Conservation (phyloP, 306 rosid species). For the Prunus davidiana region DNA sequence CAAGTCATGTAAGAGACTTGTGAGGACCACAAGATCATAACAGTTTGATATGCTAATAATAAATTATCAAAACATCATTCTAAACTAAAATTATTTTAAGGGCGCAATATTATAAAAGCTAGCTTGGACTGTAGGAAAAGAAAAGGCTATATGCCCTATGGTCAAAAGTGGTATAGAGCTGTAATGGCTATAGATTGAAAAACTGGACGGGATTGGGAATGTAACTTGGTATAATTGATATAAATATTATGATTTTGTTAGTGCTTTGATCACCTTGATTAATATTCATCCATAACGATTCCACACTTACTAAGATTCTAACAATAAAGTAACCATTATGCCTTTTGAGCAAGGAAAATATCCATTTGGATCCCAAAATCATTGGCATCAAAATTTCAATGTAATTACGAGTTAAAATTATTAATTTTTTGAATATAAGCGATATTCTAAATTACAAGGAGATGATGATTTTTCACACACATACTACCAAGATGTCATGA, state of each 20-base stretch:
- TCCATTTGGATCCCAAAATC: too few species aligned
- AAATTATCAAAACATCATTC: constrained; percentile 40
- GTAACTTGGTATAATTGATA: not conserved
- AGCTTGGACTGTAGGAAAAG: constrained; percentile 55
- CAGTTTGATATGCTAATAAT: constrained; percentile 62
- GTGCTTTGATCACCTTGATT: not conserved
- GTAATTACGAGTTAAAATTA: too few species aligned
- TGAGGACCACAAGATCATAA: constrained; percentile 78
- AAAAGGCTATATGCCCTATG: constrained; percentile 60
- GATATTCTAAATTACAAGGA: too few species aligned
- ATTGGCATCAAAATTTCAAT: too few species aligned
- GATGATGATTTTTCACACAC: too few species aligned
- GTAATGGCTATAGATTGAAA: constrained; percentile 43
- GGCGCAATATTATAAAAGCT: constrained; percentile 24
- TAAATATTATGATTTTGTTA: not conserved
- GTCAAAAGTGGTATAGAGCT: constrained; percentile 45
- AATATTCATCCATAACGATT: not conserved
- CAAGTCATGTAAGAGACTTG: constrained; percentile 4
- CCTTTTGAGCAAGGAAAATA: too few species aligned
- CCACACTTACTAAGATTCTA: not conserved
- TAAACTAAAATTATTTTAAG: constrained; percentile 36
- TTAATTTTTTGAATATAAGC: not conserved
- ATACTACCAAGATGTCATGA: too few species aligned
- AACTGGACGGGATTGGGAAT: constrained; percentile 28
- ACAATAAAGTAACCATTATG: not conserved